Percentiles rank a stretch among this genome's conserved stretches.
Conservation (phyloP, 441 rosid species). For the Melastoma candidum region DNA sequence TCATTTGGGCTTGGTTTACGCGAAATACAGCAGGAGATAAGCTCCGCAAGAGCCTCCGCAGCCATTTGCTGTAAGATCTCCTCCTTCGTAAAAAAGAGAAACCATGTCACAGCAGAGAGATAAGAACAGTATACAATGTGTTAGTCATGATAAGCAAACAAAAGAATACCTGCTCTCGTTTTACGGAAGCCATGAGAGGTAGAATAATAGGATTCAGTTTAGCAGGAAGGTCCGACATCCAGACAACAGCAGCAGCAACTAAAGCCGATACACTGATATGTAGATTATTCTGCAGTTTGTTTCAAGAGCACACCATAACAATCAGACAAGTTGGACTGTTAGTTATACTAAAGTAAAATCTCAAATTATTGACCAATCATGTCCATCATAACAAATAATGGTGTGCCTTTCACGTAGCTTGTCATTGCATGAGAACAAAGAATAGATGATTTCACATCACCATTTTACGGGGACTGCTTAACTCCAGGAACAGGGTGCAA, state of each 20-base stretch:
- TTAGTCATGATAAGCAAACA: slow-evolving; percentile 3
- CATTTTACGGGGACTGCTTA: no score
- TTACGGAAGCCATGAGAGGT: slow-evolving; percentile 96
- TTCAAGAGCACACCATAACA: slow-evolving; percentile 1
- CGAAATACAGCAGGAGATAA: slow-evolving; percentile 63
- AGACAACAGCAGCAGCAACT: slow-evolving; percentile 95
- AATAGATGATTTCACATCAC: no score
- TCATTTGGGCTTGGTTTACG: slow-evolving; percentile 99
- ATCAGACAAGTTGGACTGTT: no score
- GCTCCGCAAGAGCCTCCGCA: slow-evolving; percentile 95
- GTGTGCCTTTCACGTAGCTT: no score
- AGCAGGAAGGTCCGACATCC: slow-evolving; percentile 98
- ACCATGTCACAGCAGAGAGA: slow-evolving; percentile 17
- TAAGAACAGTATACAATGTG: neutral
- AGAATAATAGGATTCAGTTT: slow-evolving; percentile 91
- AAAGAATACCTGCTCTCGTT: slow-evolving; percentile 82
- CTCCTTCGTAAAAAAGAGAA: slow-evolving; percentile 45
- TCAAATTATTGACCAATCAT: no score
- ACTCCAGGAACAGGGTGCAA: no score
- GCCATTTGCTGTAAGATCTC: slow-evolving; percentile 83
- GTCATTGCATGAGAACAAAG: no score
- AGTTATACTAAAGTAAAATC: no score
- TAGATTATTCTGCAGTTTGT: slow-evolving; percentile 74
- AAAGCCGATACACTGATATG: slow-evolving; percentile 89
- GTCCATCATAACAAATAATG: no score